Evolutionary conservation across 352 stramenopile genomes (phyloP).

Genomic region (Phytophthora citrophthora): DNA sequence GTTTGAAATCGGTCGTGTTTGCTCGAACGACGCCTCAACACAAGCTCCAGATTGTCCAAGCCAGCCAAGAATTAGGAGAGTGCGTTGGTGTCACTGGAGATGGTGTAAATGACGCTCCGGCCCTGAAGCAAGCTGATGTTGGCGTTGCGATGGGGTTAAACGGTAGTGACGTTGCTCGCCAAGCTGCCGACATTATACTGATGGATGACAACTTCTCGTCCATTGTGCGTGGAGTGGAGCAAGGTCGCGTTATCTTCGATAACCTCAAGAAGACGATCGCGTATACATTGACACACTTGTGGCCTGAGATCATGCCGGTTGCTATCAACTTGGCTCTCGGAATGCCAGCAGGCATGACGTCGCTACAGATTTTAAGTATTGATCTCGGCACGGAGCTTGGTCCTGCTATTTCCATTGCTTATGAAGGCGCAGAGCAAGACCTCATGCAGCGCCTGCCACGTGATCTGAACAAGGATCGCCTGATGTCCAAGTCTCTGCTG

Average conservation of each 20-base stretch:
- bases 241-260: conserved; percentile 68
- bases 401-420: conserved; percentile 90
- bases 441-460: conserved; percentile 82
- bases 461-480: conserved; percentile 69
- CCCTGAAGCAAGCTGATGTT: conserved; percentile 90
- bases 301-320: conserved; percentile 74
- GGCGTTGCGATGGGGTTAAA: conserved; percentile 97
- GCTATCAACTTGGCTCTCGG: conserved; percentile 83
- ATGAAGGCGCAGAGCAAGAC: conserved; percentile 76
- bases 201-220: conserved; percentile 97
- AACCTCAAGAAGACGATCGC: conserved; percentile 95
- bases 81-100: conserved; percentile 85
- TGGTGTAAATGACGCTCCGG: conserved; percentile 69
- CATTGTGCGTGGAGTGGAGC: conserved; percentile 85
- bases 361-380: conserved; percentile 90
- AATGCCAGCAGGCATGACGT: conserved; percentile 81
- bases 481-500: conserved; percentile 85
- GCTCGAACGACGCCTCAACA: conserved; percentile 82
- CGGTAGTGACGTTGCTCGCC: conserved; percentile 91
- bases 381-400: conserved; percentile 91
- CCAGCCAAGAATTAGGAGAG: conserved; percentile 27
- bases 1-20: conserved; percentile 90
- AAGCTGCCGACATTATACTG: conserved; percentile 95
- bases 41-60: conserved; percentile 36
- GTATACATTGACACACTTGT: conserved; percentile 91